Evolutionary conservation across 352 stramenopile species (phyloP), one percentile per base, ranked within the genome.

Genomic region (Globisporangium nodosum): DNA sequence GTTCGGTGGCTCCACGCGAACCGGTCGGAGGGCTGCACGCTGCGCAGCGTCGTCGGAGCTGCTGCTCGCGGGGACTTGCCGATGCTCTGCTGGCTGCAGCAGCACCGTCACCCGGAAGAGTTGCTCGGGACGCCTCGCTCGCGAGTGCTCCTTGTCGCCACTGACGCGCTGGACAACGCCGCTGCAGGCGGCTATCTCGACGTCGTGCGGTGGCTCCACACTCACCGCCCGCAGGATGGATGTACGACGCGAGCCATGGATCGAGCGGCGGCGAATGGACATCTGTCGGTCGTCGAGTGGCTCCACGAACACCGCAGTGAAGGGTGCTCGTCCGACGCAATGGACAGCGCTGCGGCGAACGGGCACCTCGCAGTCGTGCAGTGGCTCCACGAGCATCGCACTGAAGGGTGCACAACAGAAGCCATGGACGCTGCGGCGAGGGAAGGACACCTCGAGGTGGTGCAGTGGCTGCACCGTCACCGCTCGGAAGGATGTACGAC

Each of bases 1-100:
- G 60, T 73, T 18, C 52, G 68, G 18, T 74, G 70, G 57, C 56
- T 77, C 24, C 63, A 77, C 39, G 54, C 46, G 30, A 40, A 74
- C 33, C 56, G 66, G 5, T n/a, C 37, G 11, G 51, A 56, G 43
- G 37, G 51, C 5, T 56, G 51, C 15, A 56, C 51, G 5, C 5
- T 48, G 35, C 15, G 21, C 13, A 56, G 51, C 12, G 37, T 56
- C 5, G 37, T 56, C 18, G 51, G 51, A 8, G 51, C 51, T n/a
- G 51, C 51, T 18, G n/a, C 51, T 21, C 51, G 51, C 11, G 39
- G 39, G 3, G 49, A 54, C 18, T 9, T 54, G 31, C 1, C 31
- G 18, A 54, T 54, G 49, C 49, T 54, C 13, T 18, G 49, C 9
- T 54, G 49, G 49, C 49, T 54, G 49, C 31, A 45, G 31, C 31